Evolutionary conservation across 306 rosid genomes (phyloP).

Genomic region (Quercus agrifolia): DNA sequence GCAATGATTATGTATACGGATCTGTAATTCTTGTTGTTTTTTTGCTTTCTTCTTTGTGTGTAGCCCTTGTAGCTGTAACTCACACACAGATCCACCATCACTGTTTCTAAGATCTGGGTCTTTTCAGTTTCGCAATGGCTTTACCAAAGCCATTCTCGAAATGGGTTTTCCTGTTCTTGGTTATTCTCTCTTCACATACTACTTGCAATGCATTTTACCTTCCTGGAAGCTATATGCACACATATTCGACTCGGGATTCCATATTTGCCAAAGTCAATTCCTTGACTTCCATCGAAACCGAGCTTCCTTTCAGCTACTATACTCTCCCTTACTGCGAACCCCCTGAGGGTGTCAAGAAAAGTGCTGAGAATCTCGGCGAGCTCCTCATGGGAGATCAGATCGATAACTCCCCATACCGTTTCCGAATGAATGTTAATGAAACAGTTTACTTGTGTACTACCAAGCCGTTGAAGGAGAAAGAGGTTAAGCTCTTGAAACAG

Average conservation of each 20-base stretch:
- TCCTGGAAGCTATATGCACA: constrained; percentile 93
- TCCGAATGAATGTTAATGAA: constrained; percentile 70
- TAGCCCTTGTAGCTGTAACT: constrained; percentile 19
- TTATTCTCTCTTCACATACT: constrained; percentile 33
- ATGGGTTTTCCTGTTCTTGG: constrained; percentile 31
- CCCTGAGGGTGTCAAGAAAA: constrained; percentile 59
- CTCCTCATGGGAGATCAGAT: constrained; percentile 95
- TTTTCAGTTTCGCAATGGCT: constrained; percentile 42
- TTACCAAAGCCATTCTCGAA: constrained; percentile 22
- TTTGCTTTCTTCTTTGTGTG: constrained; percentile 14
- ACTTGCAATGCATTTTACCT: constrained; percentile 65
- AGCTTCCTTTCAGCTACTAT: constrained; percentile 90
- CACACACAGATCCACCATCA: constrained; percentile 7
- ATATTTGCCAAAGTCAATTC: constrained; percentile 85
- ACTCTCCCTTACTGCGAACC: constrained; percentile 83
- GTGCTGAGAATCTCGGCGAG: constrained; percentile 94
- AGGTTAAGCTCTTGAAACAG: constrained; percentile 81
- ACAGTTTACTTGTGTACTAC: constrained; percentile 77
- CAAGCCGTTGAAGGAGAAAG: constrained; percentile 46
- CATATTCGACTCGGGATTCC: constrained; percentile 50
- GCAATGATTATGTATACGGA: too few species aligned
- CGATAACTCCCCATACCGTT: constrained; percentile 74
- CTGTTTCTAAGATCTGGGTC: constrained; percentile 6
- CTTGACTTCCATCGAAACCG: constrained; percentile 92
- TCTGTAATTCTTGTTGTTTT: neutral